Evolutionary conservation across 1,284 basidiomycete genomes (phyloP).

Genomic region (Agroathelia rolfsii): DNA sequence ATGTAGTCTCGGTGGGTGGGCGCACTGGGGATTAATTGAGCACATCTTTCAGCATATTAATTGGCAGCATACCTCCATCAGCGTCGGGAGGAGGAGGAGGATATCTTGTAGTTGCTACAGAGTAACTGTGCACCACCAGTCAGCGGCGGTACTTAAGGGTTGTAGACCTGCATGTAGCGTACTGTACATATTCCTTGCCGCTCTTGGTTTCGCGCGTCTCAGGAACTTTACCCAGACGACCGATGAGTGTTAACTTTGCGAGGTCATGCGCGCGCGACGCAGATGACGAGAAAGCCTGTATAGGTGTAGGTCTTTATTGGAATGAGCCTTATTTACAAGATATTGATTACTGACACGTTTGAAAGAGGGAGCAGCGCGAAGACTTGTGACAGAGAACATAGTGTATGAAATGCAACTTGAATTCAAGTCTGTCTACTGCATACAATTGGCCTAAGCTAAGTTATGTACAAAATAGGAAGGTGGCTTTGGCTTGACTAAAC

Average conservation of each 20-base stretch:
- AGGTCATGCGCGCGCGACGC: constrained; percentile 45
- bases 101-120: constrained; percentile 56
- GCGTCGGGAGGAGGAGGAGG: constrained; percentile 46
- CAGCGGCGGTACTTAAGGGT: background rate
- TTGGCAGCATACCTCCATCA: constrained; percentile 56
- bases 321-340: background rate
- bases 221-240: constrained; percentile 61
- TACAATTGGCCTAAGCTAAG: too few relatives aligned
- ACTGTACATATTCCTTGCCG: constrained; percentile 71
- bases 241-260: constrained; percentile 68
- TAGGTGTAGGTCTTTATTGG: background rate
- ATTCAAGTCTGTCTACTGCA: too few relatives aligned
- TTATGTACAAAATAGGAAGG: too few relatives aligned
- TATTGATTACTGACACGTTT: constrained; percentile 34
- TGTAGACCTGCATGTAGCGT: constrained; percentile 20
- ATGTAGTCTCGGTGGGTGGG: constrained; percentile 45
- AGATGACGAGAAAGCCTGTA: constrained; percentile 62
- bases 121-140: constrained; percentile 47
- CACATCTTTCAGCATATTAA: background rate
- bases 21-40: constrained; percentile 32
- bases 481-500: too few relatives aligned
- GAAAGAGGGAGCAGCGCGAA: constrained; percentile 29
- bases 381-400: constrained; percentile 43
- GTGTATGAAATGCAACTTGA: constrained; percentile 8
- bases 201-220: constrained; percentile 57